Conservation (phyloP, 306 rosid genomes). For the Castanea mollissima region DNA sequence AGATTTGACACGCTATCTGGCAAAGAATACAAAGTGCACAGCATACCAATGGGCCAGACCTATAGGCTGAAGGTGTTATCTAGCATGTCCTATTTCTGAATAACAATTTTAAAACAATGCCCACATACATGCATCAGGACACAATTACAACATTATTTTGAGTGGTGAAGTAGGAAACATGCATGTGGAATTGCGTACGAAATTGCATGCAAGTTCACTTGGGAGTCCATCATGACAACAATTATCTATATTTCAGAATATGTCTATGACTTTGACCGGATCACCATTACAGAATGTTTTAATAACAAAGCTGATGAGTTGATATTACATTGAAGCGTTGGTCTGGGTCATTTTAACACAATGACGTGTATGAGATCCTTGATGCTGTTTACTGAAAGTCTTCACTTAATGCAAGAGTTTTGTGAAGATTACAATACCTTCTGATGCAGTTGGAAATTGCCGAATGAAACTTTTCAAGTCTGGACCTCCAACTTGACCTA, state of each 20-base stretch:
- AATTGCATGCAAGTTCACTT: background rate
- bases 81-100: background rate
- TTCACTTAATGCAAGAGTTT: background rate
- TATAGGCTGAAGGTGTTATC: background rate
- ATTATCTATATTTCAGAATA: background rate
- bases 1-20: too few relatives aligned
- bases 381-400: background rate
- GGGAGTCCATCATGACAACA: background rate
- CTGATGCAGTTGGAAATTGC: slow-evolving; percentile 64
- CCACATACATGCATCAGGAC: background rate
- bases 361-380: background rate
- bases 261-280: background rate
- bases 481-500: slow-evolving; percentile 67
- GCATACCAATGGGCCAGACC: background rate
- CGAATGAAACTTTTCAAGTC: slow-evolving; percentile 80
- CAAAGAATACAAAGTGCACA: too few relatives aligned
- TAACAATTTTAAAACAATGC: background rate
- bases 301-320: background rate
- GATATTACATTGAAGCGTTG: background rate
- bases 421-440: slow-evolving; percentile 45
- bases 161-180: background rate
- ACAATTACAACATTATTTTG: background rate
- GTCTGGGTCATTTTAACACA: background rate
- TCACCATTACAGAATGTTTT: background rate
- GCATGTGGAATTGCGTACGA: background rate